Base-by-base conservation (phyloP, 345 rosid genomes). In the Brassica napus region DNA sequence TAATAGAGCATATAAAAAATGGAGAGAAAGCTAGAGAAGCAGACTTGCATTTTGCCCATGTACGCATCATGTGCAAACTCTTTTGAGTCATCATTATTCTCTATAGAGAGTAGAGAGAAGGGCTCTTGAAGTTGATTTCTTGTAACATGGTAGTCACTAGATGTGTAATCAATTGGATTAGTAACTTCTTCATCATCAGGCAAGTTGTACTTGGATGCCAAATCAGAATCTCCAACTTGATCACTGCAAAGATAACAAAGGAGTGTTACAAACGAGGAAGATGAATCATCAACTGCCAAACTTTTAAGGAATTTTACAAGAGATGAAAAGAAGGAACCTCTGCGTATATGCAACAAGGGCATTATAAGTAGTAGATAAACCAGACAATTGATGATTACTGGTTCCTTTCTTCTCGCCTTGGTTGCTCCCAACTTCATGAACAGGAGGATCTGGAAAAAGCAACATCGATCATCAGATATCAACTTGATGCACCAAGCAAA, bases 361-460 rank as follows among this genome's bases (percentile, higher is more conserved):
- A 1, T 5, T 35, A 24, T 15, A 7, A 30, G 14, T 11, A 2
- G 58, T 71, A 28, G 74, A 69, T 80, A 79, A 49, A 71, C 44
- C n/a, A 11, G 62, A 64, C 84, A 72, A 15, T 23, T 62, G 60
- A 34, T 72, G 55, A 52, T 52, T 6, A 52, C 0, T 1, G n/a
- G 12, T 34, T 69, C 62, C 52, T 7, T 37, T 8, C 9, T 37
- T 7, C 12, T 42, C 49, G 49, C 14, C 1, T 39, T 1, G 44
- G 44, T 39, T 39, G 11, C 44, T 39, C 44, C 10, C 49, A 42
- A 10, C 49, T 42, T 42, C 49, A 42, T 42, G n/a, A 47, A 47
- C 55, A 47, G 55, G 55, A 18, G 21, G 21, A 18, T 47, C 1
- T 4, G 0, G 16, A 47, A 4, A n/a, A 42, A 12, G 55, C 55